Evolutionary conservation across 768 basidiomycete species (phyloP).

Genomic region (Hebeloma cylindrosporum): DNA sequence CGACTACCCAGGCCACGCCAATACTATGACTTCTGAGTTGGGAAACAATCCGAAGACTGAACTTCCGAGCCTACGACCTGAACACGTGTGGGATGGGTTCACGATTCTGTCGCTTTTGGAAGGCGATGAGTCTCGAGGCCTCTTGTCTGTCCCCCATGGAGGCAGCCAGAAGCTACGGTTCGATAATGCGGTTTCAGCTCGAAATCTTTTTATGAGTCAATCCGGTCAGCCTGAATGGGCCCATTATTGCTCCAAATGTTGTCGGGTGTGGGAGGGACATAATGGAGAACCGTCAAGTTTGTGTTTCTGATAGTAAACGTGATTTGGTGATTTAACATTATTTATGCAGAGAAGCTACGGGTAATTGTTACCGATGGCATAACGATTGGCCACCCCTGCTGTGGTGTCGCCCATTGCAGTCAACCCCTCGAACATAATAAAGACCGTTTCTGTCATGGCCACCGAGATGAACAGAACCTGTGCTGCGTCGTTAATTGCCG

Average conservation of each 20-base stretch:
- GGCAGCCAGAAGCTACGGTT: conserved; percentile 4
- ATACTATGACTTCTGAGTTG: not conserved
- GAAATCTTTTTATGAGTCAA: conserved; percentile 5
- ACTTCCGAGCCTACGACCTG: not conserved
- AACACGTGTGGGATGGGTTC: conserved; percentile 12
- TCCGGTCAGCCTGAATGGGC: conserved; percentile 6
- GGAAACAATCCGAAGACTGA: not conserved
- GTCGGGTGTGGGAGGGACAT: not conserved
- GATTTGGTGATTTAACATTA: too few species aligned
- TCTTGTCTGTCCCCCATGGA: conserved; percentile 4
- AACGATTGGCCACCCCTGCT: conserved; percentile 13
- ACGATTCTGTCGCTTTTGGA: conserved; percentile 5
- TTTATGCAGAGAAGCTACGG: not conserved
- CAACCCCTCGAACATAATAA: not conserved
- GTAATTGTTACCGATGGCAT: conserved; percentile 17
- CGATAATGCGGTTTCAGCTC: conserved; percentile 1
- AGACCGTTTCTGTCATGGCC: conserved; percentile 3
- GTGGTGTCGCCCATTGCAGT: conserved; percentile 5
- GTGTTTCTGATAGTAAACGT: too few species aligned
- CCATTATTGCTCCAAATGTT: conserved; percentile 5
- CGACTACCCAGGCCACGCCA: too few species aligned
- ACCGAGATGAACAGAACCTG: not conserved
- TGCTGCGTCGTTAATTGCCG: conserved; percentile 1
- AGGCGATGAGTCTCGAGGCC: not conserved
- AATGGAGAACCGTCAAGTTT: not conserved